Percentiles rank a stretch among this genome's conserved stretches.
Evolutionary conservation across 345 rosid genomes (phyloP).

Genomic region (Populus euphratica): DNA sequence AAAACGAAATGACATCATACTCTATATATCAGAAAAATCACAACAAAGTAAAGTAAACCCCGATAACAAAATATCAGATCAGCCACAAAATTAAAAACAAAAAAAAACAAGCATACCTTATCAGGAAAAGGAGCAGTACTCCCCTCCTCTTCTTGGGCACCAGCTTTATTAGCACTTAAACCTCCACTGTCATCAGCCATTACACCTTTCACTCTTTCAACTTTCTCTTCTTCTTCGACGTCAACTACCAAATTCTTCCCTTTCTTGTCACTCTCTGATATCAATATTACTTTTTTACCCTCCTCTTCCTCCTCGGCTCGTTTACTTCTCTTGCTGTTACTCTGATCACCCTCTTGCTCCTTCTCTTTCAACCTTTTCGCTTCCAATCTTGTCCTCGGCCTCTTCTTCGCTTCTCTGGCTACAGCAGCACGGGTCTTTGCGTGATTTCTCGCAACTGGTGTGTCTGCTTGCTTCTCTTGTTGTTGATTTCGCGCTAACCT

Average conservation of each 20-base stretch:
- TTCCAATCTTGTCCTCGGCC: constrained; percentile 60
- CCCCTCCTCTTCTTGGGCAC: constrained; percentile 28
- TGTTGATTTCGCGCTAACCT: constrained; percentile 44
- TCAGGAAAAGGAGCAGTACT: constrained; percentile 32
- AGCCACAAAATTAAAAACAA: background rate
- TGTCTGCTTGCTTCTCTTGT: constrained; percentile 15
- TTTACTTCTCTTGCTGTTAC: background rate
- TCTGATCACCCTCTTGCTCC: constrained; percentile 35
- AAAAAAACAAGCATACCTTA: constrained; percentile 13
- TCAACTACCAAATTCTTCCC: constrained; percentile 5
- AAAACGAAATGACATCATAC: background rate
- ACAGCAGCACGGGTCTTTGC: constrained; percentile 42
- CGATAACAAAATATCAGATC: background rate
- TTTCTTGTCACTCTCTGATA: constrained; percentile 3
- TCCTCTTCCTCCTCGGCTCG: constrained; percentile 4
- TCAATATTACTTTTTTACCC: background rate
- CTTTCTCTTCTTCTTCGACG: background rate
- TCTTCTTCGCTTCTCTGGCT: constrained; percentile 21
- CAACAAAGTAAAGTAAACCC: background rate
- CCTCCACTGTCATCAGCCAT: constrained; percentile 34
- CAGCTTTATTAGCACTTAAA: constrained; percentile 30
- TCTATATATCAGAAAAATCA: background rate
- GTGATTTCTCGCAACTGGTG: constrained; percentile 6
- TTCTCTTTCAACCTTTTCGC: constrained; percentile 35
- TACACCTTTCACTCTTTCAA: background rate